Conservation (phyloP, 2,329 filamentous ascomycete genomes). For the Aureobasidium sp. region DNA sequence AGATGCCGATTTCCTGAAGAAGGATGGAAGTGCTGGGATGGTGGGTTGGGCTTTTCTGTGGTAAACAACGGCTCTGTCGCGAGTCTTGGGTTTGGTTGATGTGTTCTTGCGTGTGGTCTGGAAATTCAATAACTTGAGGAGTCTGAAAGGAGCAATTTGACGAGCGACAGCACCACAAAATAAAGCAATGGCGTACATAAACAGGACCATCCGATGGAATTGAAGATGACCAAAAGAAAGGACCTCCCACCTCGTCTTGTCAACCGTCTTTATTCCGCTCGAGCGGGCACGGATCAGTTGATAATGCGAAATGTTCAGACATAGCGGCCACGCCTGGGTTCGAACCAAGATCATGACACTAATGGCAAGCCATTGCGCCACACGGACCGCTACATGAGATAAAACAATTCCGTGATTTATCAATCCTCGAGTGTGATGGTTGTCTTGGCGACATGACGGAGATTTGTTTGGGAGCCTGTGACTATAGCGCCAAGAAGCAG, state of each 20-base stretch:
- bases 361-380: neutral
- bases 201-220: too few species aligned
- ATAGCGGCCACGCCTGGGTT: neutral
- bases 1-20: neutral
- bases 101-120: neutral
- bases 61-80: neutral
- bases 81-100: neutral
- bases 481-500: neutral
- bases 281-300: neutral
- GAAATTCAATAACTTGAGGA: neutral
- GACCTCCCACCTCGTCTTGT: neutral
- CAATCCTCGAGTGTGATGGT: neutral
- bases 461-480: neutral
- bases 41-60: neutral
- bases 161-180: neutral
- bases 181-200: neutral
- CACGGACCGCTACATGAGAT: neutral
- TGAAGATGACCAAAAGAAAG: neutral
- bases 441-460: neutral
- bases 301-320: neutral
- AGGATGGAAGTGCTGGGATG: neutral
- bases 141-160: neutral
- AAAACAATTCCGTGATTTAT: neutral
- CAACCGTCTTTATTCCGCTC: neutral
- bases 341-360: neutral